Evolutionary conservation across 495 filamentous ascomycete genomes (phyloP), one percentile per base, ranked within the genome.

Genomic region (Thermochaetoides thermophila): DNA sequence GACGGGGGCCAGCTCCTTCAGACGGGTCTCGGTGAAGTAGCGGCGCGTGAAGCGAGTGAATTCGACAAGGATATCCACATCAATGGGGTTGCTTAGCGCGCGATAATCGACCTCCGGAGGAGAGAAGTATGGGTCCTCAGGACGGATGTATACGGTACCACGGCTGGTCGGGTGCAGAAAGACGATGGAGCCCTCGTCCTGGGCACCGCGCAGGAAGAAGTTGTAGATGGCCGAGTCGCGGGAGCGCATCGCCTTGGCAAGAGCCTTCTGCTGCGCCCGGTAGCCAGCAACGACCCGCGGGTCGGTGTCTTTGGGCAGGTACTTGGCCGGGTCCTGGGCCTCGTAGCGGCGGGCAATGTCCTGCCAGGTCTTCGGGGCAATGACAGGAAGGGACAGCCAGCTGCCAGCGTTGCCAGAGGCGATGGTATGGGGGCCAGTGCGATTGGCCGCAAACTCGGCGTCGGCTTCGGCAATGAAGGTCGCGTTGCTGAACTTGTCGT

Each of bases 81-180:
- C 64, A 7, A 60, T 41, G 7, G 61, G 60, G 40, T 68, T 68
- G 22, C 43, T 49, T 0, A 68, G 57, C 6, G 56, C 56, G 15
- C 61, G 52, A 29, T 61, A 64, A 48, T 68, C 63, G 7, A 66
- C 52, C 1, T 56, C 26, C 1, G 60, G 61, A 16, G 44, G 44
- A 8, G 53, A 43, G 27, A 54, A 49, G 29, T 52, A 49, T n/a
- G 57, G 60, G 26, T 57, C 49, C 1, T 43, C 30, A 0, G 39
- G 31, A 49, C 65, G 48, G 37, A 68, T 57, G 31, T 48, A 44
- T 6, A 68, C 52, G 1, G 52, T 61, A 12, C 62, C 64, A 1
- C 61, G 50, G 27, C 53, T 59, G 3, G 57, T 27, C 0, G 61
- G 57, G 25, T 64, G 58, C 4, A 64, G 47, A 28, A 53, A 46